These are phyloP conservation scores for Phalaenopsis hybrid DNA, from an alignment of 116 monocot genomes.

Conservation along the genomic window DNA sequence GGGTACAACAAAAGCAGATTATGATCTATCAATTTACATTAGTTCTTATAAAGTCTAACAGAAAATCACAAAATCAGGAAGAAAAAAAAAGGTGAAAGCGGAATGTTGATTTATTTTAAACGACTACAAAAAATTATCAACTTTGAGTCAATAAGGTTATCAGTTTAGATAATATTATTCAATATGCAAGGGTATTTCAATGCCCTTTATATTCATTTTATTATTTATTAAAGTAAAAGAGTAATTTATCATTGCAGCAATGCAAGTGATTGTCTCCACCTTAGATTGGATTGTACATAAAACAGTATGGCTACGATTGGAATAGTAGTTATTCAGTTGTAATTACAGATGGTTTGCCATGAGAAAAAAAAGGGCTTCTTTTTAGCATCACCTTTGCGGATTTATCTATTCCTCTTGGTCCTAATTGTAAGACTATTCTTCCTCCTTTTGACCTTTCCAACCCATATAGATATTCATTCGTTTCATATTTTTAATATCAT, in stretches of 20 bases:
- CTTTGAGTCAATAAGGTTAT: not conserved
- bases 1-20: not conserved
- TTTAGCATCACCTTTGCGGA: too few relatives aligned
- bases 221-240: not conserved
- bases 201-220: not conserved
- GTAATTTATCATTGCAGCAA: not conserved
- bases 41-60: not conserved
- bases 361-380: too few relatives aligned
- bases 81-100: not conserved
- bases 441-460: too few relatives aligned
- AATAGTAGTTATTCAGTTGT: not conserved
- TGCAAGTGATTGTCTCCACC: not conserved
- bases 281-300: not conserved
- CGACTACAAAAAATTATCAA: not conserved
- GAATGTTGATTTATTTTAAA: not conserved
- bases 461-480: too few relatives aligned
- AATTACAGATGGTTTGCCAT: not conserved
- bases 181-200: not conserved
- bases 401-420: too few relatives aligned
- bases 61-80: not conserved
- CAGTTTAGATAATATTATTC: not conserved
- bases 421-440: too few relatives aligned
- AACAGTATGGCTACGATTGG: not conserved
- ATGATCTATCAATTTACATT: not conserved
- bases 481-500: too few relatives aligned